A percentile compares a stretch with the other conserved stretches of the same genome.
These are phyloP conservation scores for Antitrichia curtipendula DNA, from an alignment of 225 moss, liverwort and hornwort species.

Conservation along the genomic window DNA sequence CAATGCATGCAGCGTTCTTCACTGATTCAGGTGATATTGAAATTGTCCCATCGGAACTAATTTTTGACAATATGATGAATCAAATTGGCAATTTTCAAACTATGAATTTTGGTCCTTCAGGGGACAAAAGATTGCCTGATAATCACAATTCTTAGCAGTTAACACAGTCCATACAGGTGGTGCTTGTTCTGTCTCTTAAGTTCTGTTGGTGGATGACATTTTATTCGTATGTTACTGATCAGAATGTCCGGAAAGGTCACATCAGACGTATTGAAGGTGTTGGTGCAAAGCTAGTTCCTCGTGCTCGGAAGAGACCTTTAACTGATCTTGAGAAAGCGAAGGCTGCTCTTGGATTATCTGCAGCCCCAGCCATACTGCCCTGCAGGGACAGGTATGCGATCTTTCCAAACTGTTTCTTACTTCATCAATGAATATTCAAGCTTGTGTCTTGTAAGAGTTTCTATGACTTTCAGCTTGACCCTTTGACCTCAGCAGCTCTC, in stretches of 20 bases:
- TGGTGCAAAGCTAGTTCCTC: constrained; percentile 53
- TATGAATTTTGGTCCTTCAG: too few relatives aligned
- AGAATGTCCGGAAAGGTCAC: constrained; percentile 72
- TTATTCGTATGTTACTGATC: background rate
- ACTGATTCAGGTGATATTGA: background rate
- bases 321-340: constrained; percentile 76
- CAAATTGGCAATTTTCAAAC: background rate
- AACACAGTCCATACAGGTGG: background rate
- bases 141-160: background rate
- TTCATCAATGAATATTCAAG: too few relatives aligned
- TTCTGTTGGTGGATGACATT: background rate
- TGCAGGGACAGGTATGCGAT: constrained; percentile 72
- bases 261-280: constrained; percentile 63
- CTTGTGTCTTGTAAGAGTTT: background rate
- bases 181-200: background rate
- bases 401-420: background rate
- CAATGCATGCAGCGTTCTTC: background rate
- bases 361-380: constrained; percentile 70
- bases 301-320: constrained; percentile 32
- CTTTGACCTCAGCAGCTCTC: background rate
- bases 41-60: background rate
- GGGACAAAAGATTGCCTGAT: background rate
- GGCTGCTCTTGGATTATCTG: constrained; percentile 68
- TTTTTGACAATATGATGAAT: background rate
- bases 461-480: background rate